Percentiles rank a stretch among this genome's conserved stretches.
Conservation (phyloP, 345 rosid species). For the Viola odorata region DNA sequence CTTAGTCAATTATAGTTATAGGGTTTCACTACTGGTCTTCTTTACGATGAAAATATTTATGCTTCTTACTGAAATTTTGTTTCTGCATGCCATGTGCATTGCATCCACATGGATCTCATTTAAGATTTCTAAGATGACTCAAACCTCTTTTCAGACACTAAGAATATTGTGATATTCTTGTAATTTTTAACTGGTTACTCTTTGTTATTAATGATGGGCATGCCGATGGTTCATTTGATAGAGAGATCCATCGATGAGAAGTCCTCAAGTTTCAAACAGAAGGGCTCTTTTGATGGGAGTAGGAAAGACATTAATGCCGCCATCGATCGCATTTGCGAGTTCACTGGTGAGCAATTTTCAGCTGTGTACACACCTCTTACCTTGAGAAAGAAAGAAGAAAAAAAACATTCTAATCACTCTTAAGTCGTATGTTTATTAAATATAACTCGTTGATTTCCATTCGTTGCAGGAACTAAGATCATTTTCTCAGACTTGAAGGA, state of each 20-base stretch:
- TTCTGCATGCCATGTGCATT: not conserved
- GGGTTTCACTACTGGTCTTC: not conserved
- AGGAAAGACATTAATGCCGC: conserved; percentile 85
- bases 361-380: conserved; percentile 1
- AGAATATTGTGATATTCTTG: too few species aligned
- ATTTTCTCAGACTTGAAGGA: conserved; percentile 89
- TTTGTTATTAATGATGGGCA: not conserved
- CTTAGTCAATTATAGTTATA: not conserved
- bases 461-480: conserved; percentile 77
- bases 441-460: conserved; percentile 16
- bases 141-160: too few species aligned
- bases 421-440: not conserved
- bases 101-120: not conserved
- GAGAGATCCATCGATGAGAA: conserved; percentile 62
- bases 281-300: conserved; percentile 81
- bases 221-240: conserved; percentile 17
- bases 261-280: conserved; percentile 59
- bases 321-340: conserved; percentile 78
- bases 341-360: conserved; percentile 51
- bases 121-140: too few species aligned
- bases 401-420: too few species aligned
- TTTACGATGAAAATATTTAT: too few species aligned
- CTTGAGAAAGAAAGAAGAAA: conserved; percentile 1
- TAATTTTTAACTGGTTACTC: not conserved
- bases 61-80: too few species aligned